Percentiles rank a stretch among this genome's conserved stretches.
Conservation (phyloP, 2,329 filamentous ascomycete species). For the Arthrobotrys iridis region DNA sequence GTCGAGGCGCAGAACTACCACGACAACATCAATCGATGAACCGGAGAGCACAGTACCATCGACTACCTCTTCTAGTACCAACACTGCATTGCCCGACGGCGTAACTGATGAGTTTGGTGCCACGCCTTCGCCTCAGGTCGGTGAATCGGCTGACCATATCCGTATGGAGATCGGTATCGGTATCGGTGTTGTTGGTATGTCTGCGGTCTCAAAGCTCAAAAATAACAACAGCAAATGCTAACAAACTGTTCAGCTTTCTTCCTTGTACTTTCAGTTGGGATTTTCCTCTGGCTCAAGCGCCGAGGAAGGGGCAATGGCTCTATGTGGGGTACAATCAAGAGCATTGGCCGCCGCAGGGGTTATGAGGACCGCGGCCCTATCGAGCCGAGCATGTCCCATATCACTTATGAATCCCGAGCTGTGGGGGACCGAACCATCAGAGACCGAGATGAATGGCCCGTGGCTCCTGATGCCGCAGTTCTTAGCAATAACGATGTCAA, state of each 20-base stretch:
- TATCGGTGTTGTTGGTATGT: constrained; percentile 46
- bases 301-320: constrained; percentile 10
- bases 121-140: constrained; percentile 18
- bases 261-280: constrained; percentile 9
- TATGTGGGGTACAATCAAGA: constrained; percentile 3
- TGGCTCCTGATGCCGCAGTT: constrained; percentile 26
- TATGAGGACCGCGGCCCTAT: constrained; percentile 22
- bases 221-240: neutral
- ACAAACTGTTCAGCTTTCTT: constrained; percentile 16
- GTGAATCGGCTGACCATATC: constrained; percentile 25
- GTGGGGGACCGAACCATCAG: too few relatives aligned
- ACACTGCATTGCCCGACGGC: constrained; percentile 16
- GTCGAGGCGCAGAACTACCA: neutral
- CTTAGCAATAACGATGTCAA: constrained; percentile 26
- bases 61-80: neutral
- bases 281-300: constrained; percentile 40
- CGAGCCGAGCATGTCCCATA: constrained; percentile 4
- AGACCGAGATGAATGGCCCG: constrained; percentile 22
- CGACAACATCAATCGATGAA: neutral
- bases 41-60: neutral
- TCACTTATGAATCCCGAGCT: constrained; percentile 37
- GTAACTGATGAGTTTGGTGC: neutral
- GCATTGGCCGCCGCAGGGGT: neutral
- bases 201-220: neutral
- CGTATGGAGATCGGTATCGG: constrained; percentile 47